Evolutionary conservation across 2,329 filamentous ascomycete species (phyloP).

Genomic region (Grosmannia serpens): DNA sequence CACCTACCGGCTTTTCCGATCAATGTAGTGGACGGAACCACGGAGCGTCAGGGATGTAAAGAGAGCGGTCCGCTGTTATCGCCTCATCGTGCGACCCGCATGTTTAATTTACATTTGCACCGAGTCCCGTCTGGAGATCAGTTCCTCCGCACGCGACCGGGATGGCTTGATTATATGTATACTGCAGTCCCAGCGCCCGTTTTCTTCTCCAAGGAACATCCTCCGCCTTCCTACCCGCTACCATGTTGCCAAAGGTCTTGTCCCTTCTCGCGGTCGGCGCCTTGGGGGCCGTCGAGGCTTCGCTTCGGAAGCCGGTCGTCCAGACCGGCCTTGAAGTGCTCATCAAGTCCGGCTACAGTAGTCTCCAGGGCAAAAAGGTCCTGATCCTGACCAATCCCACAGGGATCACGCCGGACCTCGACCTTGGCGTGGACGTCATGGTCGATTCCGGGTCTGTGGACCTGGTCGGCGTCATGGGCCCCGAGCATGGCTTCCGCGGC

Average conservation of each 20-base stretch:
- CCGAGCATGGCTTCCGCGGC: not conserved
- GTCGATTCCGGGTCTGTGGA: not conserved
- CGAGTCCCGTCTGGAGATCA: too few species aligned
- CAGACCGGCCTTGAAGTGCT: not conserved
- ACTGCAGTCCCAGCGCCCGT: not conserved
- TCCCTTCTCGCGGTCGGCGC: not conserved
- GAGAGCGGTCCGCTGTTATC: not conserved
- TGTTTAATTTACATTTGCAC: too few species aligned
- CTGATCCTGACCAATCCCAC: not conserved
- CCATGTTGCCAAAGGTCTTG: not conserved
- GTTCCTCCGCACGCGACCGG: too few species aligned
- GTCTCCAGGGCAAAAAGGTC: not conserved
- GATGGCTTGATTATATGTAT: too few species aligned
- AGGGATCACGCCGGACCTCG: not conserved
- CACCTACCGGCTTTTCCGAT: not conserved
- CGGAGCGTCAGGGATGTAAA: not conserved
- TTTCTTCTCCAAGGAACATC: not conserved
- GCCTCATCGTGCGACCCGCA: not conserved
- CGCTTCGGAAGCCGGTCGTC: not conserved
- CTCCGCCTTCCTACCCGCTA: not conserved
- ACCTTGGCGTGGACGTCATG: not conserved
- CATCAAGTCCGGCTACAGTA: not conserved
- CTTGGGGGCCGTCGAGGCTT: not conserved
- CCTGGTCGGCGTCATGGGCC: not conserved
- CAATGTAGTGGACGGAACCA: not conserved